Evolutionary conservation across 257 asterid genomes (phyloP).

Genomic region (Coffea eugenioides): DNA sequence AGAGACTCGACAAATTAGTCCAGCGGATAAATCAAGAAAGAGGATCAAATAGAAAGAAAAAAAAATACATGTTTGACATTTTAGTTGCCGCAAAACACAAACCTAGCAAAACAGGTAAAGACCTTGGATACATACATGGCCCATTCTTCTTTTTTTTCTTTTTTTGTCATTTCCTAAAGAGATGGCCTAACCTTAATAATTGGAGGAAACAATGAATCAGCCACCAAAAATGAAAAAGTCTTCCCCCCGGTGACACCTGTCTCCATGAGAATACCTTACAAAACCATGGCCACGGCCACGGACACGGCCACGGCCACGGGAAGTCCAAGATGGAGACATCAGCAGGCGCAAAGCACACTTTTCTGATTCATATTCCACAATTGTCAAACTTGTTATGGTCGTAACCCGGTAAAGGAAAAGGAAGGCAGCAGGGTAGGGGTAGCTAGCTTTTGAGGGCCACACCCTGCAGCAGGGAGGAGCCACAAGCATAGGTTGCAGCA

Average conservation of each 20-base stretch:
- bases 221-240: not conserved
- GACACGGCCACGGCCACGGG: not conserved
- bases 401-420: too few species aligned
- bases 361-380: not conserved
- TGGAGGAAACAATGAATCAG: not conserved
- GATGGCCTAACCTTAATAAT: not conserved
- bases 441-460: too few species aligned
- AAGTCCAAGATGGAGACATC: not conserved
- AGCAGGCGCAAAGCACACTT: not conserved
- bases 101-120: too few species aligned
- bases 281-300: not conserved
- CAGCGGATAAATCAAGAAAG: too few species aligned
- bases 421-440: too few species aligned
- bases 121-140: too few species aligned
- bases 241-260: not conserved
- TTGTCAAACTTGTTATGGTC: not conserved
- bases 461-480: not conserved
- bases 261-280: not conserved
- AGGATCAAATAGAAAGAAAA: too few species aligned
- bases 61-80: too few species aligned
- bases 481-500: not conserved
- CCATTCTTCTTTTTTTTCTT: too few species aligned
- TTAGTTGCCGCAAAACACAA: too few species aligned
- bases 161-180: not conserved
- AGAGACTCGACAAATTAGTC: too few species aligned